Evolutionary conservation across 345 rosid genomes (phyloP), one percentile per base, ranked within the genome.

Genomic region (Gossypium herbaceum): DNA sequence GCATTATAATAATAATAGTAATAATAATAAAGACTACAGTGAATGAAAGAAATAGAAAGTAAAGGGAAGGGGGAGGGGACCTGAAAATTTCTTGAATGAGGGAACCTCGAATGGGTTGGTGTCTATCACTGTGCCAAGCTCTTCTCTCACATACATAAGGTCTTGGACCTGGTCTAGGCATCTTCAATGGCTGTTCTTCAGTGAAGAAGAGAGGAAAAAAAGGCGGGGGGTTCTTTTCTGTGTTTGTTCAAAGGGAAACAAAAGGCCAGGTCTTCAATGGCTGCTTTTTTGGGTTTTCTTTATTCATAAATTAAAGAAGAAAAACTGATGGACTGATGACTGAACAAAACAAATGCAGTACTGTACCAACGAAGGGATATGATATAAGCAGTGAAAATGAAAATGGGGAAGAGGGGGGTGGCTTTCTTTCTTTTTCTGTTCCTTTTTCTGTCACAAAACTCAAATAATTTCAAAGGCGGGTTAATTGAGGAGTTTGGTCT

Each of bases 81-180:
- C 94, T 85, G 86, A 88, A 85, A 76, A 90, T 86, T 56, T 88
- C 89, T 77, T 85, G 89, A 73, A 90, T 90, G 74, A 88, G 82
- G 58, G 94, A 88, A 39, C 94, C 94, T 73, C 90, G 83, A 64
- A 86, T 85, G 86, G 94, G 94, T 12, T 84, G 89, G 83, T 88
- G 91, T 61, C 92, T 88, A 52, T 90, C 92, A 73, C 94, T 90
- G 74, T 88, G 90, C 92, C 92, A 88, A 67, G 92, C 92, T 86
- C 88, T 84, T 70, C 90, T 84, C 27, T 86, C 89, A 79, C 92
- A 90, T 52, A 86, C 90, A 76, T 88, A 90, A 56, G 94, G 91
- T 76, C 92, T 88, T 39, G 89, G 88, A 11, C 92, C 92, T 72
- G 94, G 92, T 64, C 91, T 84, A 24, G 86, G 94, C 94, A 90